Evolutionary conservation across 495 filamentous ascomycete genomes (phyloP), one percentile per base, ranked within the genome.

Genomic region (Aspergillus saccharolyticus): DNA sequence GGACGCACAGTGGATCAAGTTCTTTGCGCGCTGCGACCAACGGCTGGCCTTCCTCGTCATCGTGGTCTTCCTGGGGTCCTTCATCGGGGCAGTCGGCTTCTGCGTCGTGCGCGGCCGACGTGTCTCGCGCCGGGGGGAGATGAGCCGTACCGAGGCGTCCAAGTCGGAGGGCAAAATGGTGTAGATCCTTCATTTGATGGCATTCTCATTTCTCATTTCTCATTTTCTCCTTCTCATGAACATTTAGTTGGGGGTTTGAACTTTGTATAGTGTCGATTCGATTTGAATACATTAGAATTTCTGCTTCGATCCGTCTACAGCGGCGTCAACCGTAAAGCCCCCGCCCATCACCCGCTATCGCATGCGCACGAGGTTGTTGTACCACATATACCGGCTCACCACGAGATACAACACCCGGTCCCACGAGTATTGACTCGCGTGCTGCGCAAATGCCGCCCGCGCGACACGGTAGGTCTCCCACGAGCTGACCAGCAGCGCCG

Each of bases 1-100:
- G 24, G 75, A 78, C 52, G 75, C 73, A 50, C 24, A 16, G 22
- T 9, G 24, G 47, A 50, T 50, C 47, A 50, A 50, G 47, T 16
- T 28, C 4, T 50, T 50, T 17, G 15, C 47, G 22, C 16, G 18
- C 15, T 16, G 24, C n/a, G 47, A 50, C 28, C 47, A 50, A 15
- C 47, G 47, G 1, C 7, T 50, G 1, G 28, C 47, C 22, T 50
- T 50, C 17, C 15, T 17, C 22, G 22, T 30, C 15, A 28, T 50
- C 10, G n/a, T 50, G 47, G 47, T 50, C 3, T 24, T 28, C 3
- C 1, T 33, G 47, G 15, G 3, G 47, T 24, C 22, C 15, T 17
- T 18, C n/a, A 2, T 24, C 2, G 24, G 47, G 47, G 22, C 15
- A 0, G 3, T 24, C 4, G 15, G 20, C 22, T 30, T 50, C 22